A percentile compares a stretch with the other conserved stretches of the same genome.
Evolutionary conservation across 2,329 filamentous ascomycete species (phyloP).

Genomic region (Phialophora expanda): DNA sequence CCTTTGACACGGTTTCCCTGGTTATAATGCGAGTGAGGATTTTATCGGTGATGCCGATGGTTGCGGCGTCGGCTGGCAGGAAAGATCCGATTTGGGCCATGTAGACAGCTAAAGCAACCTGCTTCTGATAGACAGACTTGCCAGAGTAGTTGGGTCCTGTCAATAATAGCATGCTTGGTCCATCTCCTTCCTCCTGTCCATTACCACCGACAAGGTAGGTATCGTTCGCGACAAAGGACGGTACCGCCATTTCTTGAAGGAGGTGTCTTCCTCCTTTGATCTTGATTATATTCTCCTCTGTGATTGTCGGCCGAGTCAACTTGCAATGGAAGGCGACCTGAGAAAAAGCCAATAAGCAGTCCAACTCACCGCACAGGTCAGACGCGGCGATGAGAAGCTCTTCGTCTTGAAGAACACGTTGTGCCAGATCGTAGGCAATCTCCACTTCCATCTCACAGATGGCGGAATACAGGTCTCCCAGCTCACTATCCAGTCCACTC

Average conservation of each 20-base stretch:
- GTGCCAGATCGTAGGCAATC: slow-evolving; percentile 77
- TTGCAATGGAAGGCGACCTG: slow-evolving; percentile 76
- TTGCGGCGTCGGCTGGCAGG: slow-evolving; percentile 78
- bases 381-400: slow-evolving; percentile 70
- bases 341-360: slow-evolving; percentile 78
- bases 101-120: slow-evolving; percentile 87
- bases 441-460: slow-evolving; percentile 92
- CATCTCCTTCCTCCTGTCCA: slow-evolving; percentile 29
- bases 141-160: slow-evolving; percentile 97
- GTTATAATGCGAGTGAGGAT: slow-evolving; percentile 87
- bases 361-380: slow-evolving; percentile 82
- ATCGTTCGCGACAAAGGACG: slow-evolving; percentile 82
- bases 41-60: slow-evolving; percentile 86
- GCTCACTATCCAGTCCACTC: slow-evolving; percentile 76
- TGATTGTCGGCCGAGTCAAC: slow-evolving; percentile 72
- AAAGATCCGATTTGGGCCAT: slow-evolving; percentile 92
- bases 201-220: slow-evolving; percentile 69
- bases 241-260: slow-evolving; percentile 81
- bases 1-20: slow-evolving; percentile 68
- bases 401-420: slow-evolving; percentile 72
- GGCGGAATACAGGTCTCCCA: slow-evolving; percentile 82
- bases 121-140: slow-evolving; percentile 94
- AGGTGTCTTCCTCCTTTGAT: slow-evolving; percentile 82
- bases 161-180: slow-evolving; percentile 74
- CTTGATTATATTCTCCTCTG: slow-evolving; percentile 69